Conservation (phyloP, 1,284 basidiomycete species). For the Sanguinoderma infundibulare region DNA sequence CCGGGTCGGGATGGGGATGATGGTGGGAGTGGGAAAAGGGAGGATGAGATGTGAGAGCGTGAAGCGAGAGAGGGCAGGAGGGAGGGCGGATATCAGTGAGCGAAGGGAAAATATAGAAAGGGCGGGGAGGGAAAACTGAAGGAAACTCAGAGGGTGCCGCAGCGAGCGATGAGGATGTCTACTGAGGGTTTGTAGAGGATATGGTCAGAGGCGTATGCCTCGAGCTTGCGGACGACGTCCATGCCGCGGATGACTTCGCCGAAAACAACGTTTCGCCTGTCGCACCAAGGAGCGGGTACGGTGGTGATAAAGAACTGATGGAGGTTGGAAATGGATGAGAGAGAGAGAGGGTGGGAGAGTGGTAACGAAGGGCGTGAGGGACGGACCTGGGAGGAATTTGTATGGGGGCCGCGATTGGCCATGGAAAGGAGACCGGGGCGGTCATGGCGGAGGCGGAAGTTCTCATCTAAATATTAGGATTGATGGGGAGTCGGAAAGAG, state of each 20-base stretch:
- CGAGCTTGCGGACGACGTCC: conserved; percentile 47
- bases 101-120: no score
- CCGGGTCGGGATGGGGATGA: neutral
- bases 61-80: neutral
- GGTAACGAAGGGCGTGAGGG: neutral
- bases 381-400: conserved; percentile 56
- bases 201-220: conserved; percentile 39
- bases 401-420: conserved; percentile 64
- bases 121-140: neutral
- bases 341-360: neutral
- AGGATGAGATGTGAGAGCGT: neutral
- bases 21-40: neutral
- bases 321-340: neutral
- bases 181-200: conserved; percentile 41
- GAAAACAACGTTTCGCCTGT: conserved; percentile 56
- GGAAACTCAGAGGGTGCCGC: conserved; percentile 18
- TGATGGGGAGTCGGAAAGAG: neutral
- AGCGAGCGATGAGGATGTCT: conserved; percentile 37
- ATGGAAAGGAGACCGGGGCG: conserved; percentile 57
- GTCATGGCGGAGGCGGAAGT: conserved; percentile 46
- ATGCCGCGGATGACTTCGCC: conserved; percentile 47
- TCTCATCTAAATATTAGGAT: conserved; percentile 38
- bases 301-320: conserved; percentile 74
- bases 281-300: conserved; percentile 62
- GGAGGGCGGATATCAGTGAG: neutral